Conservation (phyloP, 768 basidiomycete species). For the Mycena maculata region DNA sequence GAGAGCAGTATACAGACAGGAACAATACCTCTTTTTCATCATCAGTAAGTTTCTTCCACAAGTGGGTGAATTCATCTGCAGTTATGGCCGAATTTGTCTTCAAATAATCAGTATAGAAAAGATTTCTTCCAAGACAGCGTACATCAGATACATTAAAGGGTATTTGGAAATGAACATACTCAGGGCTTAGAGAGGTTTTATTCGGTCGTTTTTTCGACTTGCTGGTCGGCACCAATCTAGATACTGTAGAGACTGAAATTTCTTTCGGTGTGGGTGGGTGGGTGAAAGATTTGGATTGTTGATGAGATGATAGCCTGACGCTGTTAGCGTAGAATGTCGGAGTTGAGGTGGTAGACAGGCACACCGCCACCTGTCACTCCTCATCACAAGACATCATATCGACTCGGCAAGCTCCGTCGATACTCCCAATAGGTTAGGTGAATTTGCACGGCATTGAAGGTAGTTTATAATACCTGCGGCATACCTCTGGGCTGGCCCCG, state of each 20-base stretch:
- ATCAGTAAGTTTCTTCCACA: not conserved
- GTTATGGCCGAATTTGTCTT: not conserved
- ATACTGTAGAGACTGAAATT: not conserved
- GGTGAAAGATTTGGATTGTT: too few species aligned
- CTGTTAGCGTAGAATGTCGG: too few species aligned
- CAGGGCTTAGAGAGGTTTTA: not conserved
- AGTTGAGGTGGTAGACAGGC: too few species aligned
- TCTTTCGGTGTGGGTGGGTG: too few species aligned
- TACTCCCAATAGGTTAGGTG: too few species aligned
- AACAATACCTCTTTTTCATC: not conserved
- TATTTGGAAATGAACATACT: not conserved
- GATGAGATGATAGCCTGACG: too few species aligned
- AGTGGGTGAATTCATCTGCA: not conserved
- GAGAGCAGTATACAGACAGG: too few species aligned
- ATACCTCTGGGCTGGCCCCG: not conserved
- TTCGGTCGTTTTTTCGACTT: not conserved
- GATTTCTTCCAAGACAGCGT: not conserved
- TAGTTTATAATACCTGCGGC: not conserved
- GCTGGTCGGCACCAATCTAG: not conserved
- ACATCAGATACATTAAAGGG: too few species aligned
- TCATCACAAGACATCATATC: too few species aligned
- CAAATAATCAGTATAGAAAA: slow-evolving; percentile 1
- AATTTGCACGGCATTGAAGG: too few species aligned
- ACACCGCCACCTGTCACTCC: too few species aligned
- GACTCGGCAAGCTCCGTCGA: too few species aligned